Base-by-base conservation (phyloP, 192 early-diverging fungal genomes). In the Jimgerdemannia flammicorona region DNA sequence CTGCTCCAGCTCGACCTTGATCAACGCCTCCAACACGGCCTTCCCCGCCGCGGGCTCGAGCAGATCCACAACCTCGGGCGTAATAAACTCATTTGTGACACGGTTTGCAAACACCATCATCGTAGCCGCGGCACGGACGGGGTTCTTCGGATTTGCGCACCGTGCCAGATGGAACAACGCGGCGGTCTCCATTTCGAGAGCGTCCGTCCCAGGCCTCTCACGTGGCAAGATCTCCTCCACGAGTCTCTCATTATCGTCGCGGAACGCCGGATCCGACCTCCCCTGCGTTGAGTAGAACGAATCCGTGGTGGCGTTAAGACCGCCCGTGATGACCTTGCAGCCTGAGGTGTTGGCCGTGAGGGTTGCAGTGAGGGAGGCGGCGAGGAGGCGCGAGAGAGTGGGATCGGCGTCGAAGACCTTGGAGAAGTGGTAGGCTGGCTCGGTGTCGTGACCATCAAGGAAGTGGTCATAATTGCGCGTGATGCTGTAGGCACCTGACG, bases 261-360 rank as follows among this genome's bases (percentile, higher is more conserved):
- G 83, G 81, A 97, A 96, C 40, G 84, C 84, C 8, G 79, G 74
- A 66, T 94, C 92, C 3, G 76, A 73, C 4, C 96, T 87, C 0
- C 93, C 96, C 82, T 95, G 95, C 3, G 93, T 90, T 0, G 88
- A 90, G 75, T 98, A 98, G 82, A 98, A 98, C 4, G 91, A 92
- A 74, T 95, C 93, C 2, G 91, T 92, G 19, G 89, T 92, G 3
- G 90, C 93, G 70, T 95, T 92, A 49, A 91, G 54, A 0, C 96
- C 94, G 40, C 71, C 73, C n/a, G 75, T 41, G 40, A 83, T 19
- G n/a, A 83, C 78, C 11, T 72, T 64, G 3, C 77, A 29, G 29
- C 29, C 81, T 1, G 77, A 70, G 14, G 20, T 40, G 4, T 69
- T 3, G 19, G 44, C 40, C 59, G 70, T 66, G 40, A 41, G 69